phyloP scores from a whole-genome alignment of 139 green algal genomes.

The Ostreobium quekettii region DNA sequence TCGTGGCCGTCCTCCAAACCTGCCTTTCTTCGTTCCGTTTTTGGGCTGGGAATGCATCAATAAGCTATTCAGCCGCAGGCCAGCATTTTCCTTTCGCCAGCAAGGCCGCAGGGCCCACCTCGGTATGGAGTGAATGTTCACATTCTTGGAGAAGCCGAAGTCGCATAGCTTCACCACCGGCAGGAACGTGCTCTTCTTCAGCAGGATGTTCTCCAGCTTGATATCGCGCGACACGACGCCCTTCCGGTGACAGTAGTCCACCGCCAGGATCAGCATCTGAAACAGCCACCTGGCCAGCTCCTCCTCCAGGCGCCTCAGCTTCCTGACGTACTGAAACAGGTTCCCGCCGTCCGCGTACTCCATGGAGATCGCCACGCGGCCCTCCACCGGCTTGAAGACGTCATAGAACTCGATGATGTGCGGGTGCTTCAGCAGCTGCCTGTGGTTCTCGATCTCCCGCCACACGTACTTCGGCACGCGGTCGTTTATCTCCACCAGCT shows the following conservation, averaged over 20 bases:
- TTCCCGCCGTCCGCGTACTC: slow-evolving; percentile 25
- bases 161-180: slow-evolving; percentile 58
- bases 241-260: slow-evolving; percentile 56
- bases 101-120: too few species aligned
- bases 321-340: slow-evolving; percentile 21
- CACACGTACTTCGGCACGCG: neutral
- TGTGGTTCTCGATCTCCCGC: slow-evolving; percentile 13
- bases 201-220: slow-evolving; percentile 80
- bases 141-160: slow-evolving; percentile 52
- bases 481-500: too few species aligned
- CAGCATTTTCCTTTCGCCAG: too few species aligned
- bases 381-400: neutral
- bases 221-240: slow-evolving; percentile 67
- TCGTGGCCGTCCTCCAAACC: neutral
- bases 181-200: slow-evolving; percentile 38
- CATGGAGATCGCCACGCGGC: slow-evolving; percentile 19
- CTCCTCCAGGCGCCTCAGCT: slow-evolving; percentile 10
- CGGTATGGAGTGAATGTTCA: slow-evolving; percentile 8
- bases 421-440: slow-evolving; percentile 23
- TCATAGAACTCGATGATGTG: slow-evolving; percentile 19
- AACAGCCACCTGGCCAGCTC: slow-evolving; percentile 50
- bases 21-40: too few species aligned
- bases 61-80: too few species aligned
- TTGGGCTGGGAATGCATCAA: too few species aligned
- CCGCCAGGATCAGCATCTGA: slow-evolving; percentile 53